Conservation (phyloP, 2,329 filamentous ascomycete genomes). For the Fusarium illudens region DNA sequence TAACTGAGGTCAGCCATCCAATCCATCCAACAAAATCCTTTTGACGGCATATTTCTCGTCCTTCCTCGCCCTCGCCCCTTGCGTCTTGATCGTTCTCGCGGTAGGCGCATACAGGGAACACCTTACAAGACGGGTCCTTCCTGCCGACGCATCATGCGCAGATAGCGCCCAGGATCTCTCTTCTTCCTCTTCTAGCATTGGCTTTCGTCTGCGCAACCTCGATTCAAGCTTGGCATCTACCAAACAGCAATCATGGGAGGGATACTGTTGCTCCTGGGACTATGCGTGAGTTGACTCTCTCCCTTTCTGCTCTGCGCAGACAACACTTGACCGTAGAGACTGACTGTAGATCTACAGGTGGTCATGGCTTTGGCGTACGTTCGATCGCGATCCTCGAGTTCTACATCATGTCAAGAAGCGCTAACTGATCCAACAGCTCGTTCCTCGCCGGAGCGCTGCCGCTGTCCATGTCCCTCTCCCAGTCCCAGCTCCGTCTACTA, state of each 20-base stretch:
- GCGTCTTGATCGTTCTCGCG: constrained; percentile 6
- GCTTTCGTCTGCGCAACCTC: constrained; percentile 15
- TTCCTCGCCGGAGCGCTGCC: constrained; percentile 93
- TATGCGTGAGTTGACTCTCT: constrained; percentile 49
- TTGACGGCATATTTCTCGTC: constrained; percentile 7
- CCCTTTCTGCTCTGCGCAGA: background rate
- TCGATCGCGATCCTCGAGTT: constrained; percentile 12
- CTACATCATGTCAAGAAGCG: constrained; percentile 15
- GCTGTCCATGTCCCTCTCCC: constrained; percentile 85
- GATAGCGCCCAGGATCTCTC: constrained; percentile 24
- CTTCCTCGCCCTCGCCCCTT: constrained; percentile 12
- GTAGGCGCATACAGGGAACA: constrained; percentile 13
- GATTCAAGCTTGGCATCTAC: constrained; percentile 14
- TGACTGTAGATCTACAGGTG: constrained; percentile 49
- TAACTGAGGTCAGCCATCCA: constrained; percentile 12
- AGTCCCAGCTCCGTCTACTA: constrained; percentile 86
- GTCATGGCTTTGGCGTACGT: constrained; percentile 69
- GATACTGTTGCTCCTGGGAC: constrained; percentile 51
- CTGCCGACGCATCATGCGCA: constrained; percentile 35
- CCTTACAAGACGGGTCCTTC: background rate
- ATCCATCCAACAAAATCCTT: background rate
- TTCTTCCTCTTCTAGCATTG: constrained; percentile 14
- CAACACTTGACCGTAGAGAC: constrained; percentile 15
- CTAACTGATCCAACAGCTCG: constrained; percentile 66
- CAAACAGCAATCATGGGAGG: constrained; percentile 48